Conservation (phyloP, 2,329 filamentous ascomycete species). For the Exophiala phaeomuriformis region DNA sequence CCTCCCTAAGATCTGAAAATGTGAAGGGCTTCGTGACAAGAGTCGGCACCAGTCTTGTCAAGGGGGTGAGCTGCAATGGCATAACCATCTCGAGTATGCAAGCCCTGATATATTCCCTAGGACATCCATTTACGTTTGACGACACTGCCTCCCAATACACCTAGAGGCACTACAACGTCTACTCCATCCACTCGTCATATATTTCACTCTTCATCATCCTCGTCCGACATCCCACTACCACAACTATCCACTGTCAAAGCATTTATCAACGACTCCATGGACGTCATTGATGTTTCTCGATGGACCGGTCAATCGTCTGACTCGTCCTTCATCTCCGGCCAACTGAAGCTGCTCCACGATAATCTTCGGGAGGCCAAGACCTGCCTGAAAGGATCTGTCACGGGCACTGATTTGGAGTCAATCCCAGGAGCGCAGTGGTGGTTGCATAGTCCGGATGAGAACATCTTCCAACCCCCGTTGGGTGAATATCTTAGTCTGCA, state of each 20-base stretch:
- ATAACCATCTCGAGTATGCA: not conserved
- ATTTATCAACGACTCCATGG: conserved; percentile 74
- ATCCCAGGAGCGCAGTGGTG: conserved; percentile 48
- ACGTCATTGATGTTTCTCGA: conserved; percentile 70
- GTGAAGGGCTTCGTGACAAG: conserved; percentile 90
- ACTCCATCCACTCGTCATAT: conserved; percentile 47
- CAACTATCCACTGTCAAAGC: conserved; percentile 65
- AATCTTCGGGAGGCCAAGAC: conserved; percentile 54
- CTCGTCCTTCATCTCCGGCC: conserved; percentile 51
- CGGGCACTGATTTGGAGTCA: conserved; percentile 11
- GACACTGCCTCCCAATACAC: conserved; percentile 50
- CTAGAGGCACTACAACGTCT: conserved; percentile 27
- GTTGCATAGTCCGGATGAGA: conserved; percentile 49
- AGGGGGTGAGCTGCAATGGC: conserved; percentile 57
- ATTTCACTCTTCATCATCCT: conserved; percentile 47
- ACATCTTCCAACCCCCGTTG: conserved; percentile 58
- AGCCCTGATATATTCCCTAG: conserved; percentile 35
- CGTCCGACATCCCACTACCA: conserved; percentile 55
- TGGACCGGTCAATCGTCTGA: conserved; percentile 61
- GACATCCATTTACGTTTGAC: conserved; percentile 70
- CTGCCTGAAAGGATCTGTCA: conserved; percentile 46
- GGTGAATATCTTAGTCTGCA: conserved; percentile 64
- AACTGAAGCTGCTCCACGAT: conserved; percentile 53
- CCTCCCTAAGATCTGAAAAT: conserved; percentile 75
- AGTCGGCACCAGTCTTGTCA: conserved; percentile 82